A percentile compares a stretch with the other conserved stretches of the same genome.
Evolutionary conservation across 352 stramenopile species (phyloP).

Genomic region (Phytophthora meadii): DNA sequence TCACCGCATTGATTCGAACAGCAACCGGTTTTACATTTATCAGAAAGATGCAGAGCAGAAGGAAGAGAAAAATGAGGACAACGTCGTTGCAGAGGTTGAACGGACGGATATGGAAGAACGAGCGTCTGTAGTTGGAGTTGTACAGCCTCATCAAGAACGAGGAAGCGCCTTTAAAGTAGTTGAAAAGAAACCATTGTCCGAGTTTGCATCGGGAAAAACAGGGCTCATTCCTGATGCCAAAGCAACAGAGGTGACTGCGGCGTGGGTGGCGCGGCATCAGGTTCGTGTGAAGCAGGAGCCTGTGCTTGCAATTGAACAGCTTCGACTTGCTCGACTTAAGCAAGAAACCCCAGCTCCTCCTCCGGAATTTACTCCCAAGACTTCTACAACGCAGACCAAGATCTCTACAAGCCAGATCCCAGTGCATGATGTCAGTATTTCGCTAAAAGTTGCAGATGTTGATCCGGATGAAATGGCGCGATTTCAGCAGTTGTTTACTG

Average conservation of each 20-base stretch:
- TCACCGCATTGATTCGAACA: conserved; percentile 83
- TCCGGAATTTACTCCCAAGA: neutral
- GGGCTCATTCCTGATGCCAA: conserved; percentile 20
- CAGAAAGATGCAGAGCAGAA: conserved; percentile 41
- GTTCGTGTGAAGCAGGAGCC: conserved; percentile 50
- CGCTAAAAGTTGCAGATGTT: conserved; percentile 47
- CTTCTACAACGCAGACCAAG: neutral
- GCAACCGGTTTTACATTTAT: conserved; percentile 79
- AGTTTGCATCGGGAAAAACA: conserved; percentile 13
- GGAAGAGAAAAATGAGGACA: conserved; percentile 31
- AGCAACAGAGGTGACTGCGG: conserved; percentile 28
- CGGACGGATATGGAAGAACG: conserved; percentile 20
- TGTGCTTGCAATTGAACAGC: conserved; percentile 53
- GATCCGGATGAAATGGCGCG: conserved; percentile 24
- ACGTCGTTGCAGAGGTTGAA: conserved; percentile 41
- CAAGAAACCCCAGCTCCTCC: conserved; percentile 2
- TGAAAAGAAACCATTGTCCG: conserved; percentile 25
- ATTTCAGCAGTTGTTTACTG: conserved; percentile 47
- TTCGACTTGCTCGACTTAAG: conserved; percentile 38
- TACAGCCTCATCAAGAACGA: conserved; percentile 27
- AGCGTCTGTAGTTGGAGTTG: neutral
- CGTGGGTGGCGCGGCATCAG: conserved; percentile 52
- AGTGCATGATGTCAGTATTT: conserved; percentile 41
- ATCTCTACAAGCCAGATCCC: neutral
- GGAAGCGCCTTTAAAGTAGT: conserved; percentile 40